Conservation (phyloP, 176 grass and related monocot species). For the Eragrostis nindensis region DNA sequence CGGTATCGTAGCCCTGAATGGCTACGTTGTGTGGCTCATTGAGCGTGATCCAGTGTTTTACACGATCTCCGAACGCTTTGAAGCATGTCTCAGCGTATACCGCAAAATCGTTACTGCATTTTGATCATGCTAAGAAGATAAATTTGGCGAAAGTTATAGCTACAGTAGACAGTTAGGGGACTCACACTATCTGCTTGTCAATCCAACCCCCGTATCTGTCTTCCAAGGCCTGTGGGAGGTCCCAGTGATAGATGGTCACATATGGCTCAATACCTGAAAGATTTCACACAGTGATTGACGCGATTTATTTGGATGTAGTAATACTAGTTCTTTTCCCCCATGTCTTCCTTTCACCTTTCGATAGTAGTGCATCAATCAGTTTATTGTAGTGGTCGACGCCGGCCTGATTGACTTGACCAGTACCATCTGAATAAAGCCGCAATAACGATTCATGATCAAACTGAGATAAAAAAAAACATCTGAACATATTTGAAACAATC, state of each 20-base stretch:
- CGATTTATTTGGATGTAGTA: background rate
- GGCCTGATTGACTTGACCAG: slow-evolving; percentile 74
- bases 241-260: slow-evolving; percentile 94
- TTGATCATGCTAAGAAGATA: background rate
- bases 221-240: slow-evolving; percentile 84
- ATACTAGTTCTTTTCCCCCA: background rate
- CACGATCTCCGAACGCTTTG: slow-evolving; percentile 79
- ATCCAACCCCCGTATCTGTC: slow-evolving; percentile 88
- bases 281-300: slow-evolving; percentile 21
- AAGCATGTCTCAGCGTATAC: slow-evolving; percentile 81
- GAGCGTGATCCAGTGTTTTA: slow-evolving; percentile 93
- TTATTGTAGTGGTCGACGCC: slow-evolving; percentile 97
- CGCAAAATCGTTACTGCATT: slow-evolving; percentile 70
- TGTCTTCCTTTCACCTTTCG: slow-evolving; percentile 59
- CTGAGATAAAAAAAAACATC: slow-evolving; percentile 2
- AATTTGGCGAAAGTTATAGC: background rate
- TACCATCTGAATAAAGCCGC: slow-evolving; percentile 77
- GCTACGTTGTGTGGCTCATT: slow-evolving; percentile 96
- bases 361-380: slow-evolving; percentile 76
- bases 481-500: no score
- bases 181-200: slow-evolving; percentile 82
- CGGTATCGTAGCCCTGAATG: slow-evolving; percentile 86
- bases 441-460: slow-evolving; percentile 3
- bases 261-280: slow-evolving; percentile 78
- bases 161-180: background rate